Evolutionary conservation across 768 basidiomycete species (phyloP), one percentile per base, ranked within the genome.

Genomic region (Pisolithus marmoratus): DNA sequence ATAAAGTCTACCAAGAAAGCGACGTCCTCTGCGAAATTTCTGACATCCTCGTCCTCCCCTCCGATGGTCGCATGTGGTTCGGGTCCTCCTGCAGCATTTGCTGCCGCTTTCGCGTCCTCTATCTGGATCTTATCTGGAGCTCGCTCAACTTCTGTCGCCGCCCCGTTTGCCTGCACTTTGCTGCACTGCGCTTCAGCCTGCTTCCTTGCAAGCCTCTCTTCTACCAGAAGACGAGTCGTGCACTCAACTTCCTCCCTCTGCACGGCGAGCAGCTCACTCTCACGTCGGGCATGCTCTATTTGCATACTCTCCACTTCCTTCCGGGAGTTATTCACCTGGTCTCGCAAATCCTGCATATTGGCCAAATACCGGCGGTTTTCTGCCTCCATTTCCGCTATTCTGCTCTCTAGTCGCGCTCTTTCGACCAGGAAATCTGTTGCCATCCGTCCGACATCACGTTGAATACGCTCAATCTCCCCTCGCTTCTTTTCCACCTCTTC

Each of bases 401-500:
- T 50, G 17, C 60, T 62, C 52, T 70, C 63, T 1, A 69, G 67
- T 27, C 67, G 58, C 20, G 56, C 52, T 46, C 71, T 72, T 55
- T 77, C 73, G 24, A 64, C 63, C 40, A 56, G 44, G 53, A 73
- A 77, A 24, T 72, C 68, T 8, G 72, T 63, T 0, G 68, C 72
- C 58, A 79, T 65, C 17, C 65, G 70, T 41, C 67, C 57, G 3
- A 75, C 63, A 34, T 78, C 74, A 31, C 51, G 54, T 45, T 72
- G 72, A 23, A 78, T 69, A 29, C 74, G 66, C 15, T 62, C 59
- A 56, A 79, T 75, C 51, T 78, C 75, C 22, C 61, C 59, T 53
- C 74, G 70, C 29, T 78, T 69, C 49, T 63, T 74, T 51, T 65
- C 67, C 22, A 71, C 69, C 57, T 76, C 79, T 1, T 68, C 60